Evolutionary conservation across 2,329 filamentous ascomycete species (phyloP), one percentile per base, ranked within the genome.

Genomic region (Alternaria infectoria): DNA sequence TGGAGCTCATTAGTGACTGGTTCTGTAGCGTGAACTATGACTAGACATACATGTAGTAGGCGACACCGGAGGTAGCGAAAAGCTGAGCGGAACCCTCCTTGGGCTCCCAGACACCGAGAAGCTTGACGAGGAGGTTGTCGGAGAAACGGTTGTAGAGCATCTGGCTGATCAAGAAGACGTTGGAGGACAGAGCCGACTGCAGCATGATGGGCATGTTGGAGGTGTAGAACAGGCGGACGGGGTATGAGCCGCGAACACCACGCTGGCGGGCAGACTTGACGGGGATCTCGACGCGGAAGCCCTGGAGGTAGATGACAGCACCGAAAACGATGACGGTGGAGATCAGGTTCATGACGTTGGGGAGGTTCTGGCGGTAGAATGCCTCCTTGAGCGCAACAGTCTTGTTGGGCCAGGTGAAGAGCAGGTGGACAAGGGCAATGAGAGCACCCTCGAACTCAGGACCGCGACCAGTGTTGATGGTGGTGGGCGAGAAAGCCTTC

Each of bases 201-300:
- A 99, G 88, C 96, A 99, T 99, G 85, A 99, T 99, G 80, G 96
- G 96, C 96, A 99, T 99, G 91, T 99, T 99, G 82, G 94, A 97
- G 80, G 96, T 99, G 87, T 99, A 99, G 90, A 99, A 99, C 64
- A 99, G 92, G 79, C 96, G 95, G 82, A 99, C 90, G 77, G 96
- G 96, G 89, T 98, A 99, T 44, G 94, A 97, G 78, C 95, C 96
- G 77, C 96, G 95, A 81, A 97, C 96, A 83, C 96, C 96, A 87
- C 96, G 94, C 89, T 99, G 96, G 85, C 96, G 94, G 76, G 93
- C 95, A 65, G 94, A 97, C 90, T 99, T 99, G 88, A 99, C 96
- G 68, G 96, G 96, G 80, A 99, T 99, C 86, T 99, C 96, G 79
- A 99, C 96, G 73, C 96, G 96, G 93, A 99, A 98, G 71, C 96